A percentile compares a stretch with the other conserved stretches of the same genome.
phyloP scores from a whole-genome alignment of 345 rosid genomes.

The Atalantia buxifolia region DNA sequence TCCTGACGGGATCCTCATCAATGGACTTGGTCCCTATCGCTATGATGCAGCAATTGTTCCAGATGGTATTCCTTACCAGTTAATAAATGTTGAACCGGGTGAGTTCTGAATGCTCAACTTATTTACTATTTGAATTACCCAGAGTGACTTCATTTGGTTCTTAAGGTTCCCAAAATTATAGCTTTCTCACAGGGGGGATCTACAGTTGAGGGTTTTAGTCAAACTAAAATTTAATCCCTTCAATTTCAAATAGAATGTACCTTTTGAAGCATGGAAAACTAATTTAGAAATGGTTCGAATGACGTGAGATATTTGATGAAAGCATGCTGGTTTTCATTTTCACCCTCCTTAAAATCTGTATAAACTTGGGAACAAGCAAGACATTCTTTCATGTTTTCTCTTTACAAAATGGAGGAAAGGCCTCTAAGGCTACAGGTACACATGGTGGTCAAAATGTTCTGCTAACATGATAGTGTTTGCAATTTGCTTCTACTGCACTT shows the following conservation, averaged over 20 bases:
- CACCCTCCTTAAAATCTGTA: neutral
- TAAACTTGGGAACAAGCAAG: neutral
- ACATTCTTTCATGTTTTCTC: neutral
- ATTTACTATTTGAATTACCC: neutral
- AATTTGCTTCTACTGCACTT: neutral
- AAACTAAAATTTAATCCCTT: neutral
- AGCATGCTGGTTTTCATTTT: neutral
- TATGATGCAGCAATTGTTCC: conserved; percentile 50
- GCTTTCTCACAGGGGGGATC: neutral
- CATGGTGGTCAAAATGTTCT: neutral
- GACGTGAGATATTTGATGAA: neutral
- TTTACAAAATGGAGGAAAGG: neutral
- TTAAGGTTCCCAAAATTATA: neutral
- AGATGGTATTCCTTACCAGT: conserved; percentile 53
- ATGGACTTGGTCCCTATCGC: conserved; percentile 81
- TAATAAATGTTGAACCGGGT: conserved; percentile 83
- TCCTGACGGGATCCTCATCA: conserved; percentile 78
- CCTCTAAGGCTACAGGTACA: neutral
- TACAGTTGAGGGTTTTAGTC: neutral
- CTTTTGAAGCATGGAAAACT: neutral
- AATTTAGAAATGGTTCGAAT: neutral
- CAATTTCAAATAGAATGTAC: neutral
- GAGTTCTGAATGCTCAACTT: neutral
- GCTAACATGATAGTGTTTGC: neutral
- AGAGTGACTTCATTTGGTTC: neutral